These are phyloP conservation scores for Lachancea fermentati DNA, from an alignment of 805 yeast species.

Conservation along the genomic window DNA sequence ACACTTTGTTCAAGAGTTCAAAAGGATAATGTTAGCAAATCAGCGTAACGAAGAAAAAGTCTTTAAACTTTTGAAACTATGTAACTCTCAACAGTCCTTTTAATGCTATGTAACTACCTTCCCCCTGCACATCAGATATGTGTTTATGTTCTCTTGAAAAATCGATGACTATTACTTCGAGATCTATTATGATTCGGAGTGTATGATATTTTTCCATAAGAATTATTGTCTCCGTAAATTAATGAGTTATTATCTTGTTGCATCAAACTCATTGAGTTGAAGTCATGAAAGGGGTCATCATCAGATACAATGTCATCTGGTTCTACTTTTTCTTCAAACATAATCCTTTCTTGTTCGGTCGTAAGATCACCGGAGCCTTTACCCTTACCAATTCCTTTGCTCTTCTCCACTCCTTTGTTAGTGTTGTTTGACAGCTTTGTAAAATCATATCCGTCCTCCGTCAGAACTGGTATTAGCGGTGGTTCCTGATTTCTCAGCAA, in stretches of 20 bases:
- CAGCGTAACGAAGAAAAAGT: constrained; percentile 1
- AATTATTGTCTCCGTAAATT: constrained; percentile 41
- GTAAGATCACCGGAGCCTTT: constrained; percentile 13
- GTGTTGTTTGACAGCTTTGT: constrained; percentile 30
- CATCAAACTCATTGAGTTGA: constrained; percentile 80
- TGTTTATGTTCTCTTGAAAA: constrained; percentile 24
- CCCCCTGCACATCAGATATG: not conserved
- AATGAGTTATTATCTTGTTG: constrained; percentile 57
- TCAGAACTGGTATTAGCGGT: constrained; percentile 86
- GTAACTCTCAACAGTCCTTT: not conserved
- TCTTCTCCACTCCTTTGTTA: constrained; percentile 16
- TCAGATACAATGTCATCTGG: constrained; percentile 34
- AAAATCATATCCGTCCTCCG: constrained; percentile 48
- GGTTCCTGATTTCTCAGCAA: constrained; percentile 86
- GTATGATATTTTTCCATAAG: constrained; percentile 39
- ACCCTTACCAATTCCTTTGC: constrained; percentile 18
- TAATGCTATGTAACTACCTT: not conserved
- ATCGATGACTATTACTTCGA: constrained; percentile 36
- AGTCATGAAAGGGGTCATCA: constrained; percentile 75
- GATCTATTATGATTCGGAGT: constrained; percentile 36
- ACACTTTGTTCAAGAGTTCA: constrained; percentile 1
- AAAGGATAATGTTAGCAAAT: not conserved
- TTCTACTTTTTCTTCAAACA: constrained; percentile 33
- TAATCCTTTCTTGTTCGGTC: constrained; percentile 22
- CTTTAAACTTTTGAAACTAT: not conserved